Evolutionary conservation across 1,284 basidiomycete genomes (phyloP).

Genomic region (Rhodotorula sp.): DNA sequence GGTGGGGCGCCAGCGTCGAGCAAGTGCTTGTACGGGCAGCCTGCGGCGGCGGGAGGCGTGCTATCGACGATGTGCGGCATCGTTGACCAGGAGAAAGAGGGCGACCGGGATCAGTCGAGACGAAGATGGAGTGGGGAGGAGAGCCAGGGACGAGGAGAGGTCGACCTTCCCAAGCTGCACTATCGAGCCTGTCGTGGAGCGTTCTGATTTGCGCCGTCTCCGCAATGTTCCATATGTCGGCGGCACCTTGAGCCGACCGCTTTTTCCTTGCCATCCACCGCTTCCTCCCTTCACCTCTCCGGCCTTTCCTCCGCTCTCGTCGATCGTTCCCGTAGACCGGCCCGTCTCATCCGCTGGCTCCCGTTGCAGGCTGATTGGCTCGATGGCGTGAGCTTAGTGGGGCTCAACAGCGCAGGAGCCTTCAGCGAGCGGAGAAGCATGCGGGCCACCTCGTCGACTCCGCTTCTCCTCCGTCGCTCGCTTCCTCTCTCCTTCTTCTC

Average conservation of each 20-base stretch:
- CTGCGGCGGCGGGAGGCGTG: too few relatives aligned
- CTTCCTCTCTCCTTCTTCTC: neutral
- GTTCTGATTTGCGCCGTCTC: too few relatives aligned
- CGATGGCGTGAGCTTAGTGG: neutral
- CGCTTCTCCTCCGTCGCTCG: neutral
- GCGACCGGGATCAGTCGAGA: neutral
- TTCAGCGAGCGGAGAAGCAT: neutral
- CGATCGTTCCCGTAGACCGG: neutral
- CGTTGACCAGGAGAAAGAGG: too few relatives aligned
- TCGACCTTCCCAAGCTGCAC: too few relatives aligned
- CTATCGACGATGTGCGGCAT: neutral
- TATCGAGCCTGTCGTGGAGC: too few relatives aligned
- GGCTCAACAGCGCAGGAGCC: neutral
- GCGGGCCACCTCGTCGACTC: neutral
- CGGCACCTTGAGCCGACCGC: neutral
- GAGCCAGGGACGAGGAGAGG: too few relatives aligned
- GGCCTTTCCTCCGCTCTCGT: neutral
- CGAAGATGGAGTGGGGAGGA: neutral
- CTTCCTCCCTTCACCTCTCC: neutral
- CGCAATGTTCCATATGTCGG: neutral
- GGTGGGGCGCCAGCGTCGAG: too few relatives aligned
- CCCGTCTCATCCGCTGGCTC: neutral
- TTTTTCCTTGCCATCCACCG: neutral
- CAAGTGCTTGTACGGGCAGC: neutral
- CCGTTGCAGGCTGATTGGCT: neutral